Evolutionary conservation across 1,284 basidiomycete genomes (phyloP), one percentile per base, ranked within the genome.

Genomic region (Chiua sp.): DNA sequence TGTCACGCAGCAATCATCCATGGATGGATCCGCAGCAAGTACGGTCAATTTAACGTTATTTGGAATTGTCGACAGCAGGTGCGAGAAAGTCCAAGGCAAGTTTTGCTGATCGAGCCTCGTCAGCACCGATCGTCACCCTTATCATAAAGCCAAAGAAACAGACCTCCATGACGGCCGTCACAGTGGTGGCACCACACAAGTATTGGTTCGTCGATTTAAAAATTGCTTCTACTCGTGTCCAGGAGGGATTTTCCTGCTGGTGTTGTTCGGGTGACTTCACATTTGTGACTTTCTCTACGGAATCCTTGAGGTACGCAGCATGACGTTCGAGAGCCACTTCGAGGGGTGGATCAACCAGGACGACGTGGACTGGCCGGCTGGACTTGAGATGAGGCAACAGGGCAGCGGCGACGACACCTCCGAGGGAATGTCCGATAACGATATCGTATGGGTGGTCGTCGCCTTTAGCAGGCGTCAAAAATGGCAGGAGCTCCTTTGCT

Each of bases 381-480:
- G 57, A 52, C 5, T 56, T 51, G 44, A 69, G 42, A 7, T 60
- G 22, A 18, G 56, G 53, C 0, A 67, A 26, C 4, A 67, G 49
- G 4, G 55, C 54, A 18, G 53, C 4, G 15, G 47, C 33, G 16
- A 69, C 46, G 28, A 68, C 0, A 1, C 53, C 67, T 7, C 68
- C 70, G 4, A 72, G 56, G 12, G 69, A 71, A 28, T 72, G 59
- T 15, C 69, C 69, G 8, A 69, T 10, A 37, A 69, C 49, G 39
- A 62, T 13, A 13, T 61, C 7, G 47, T 57, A 65, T 4, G 50
- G 60, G 3, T 35, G 53, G 6, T 55, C 54, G n/a, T 50, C 10
- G 20, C 42, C 42, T 22, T 28, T 20, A 44, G 42, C 20, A 44
- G 42, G 42, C n/a, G 49, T n/a, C 2, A 69, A 47, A 28, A 60